Percentiles rank a stretch among this genome's conserved stretches.
Evolutionary conservation across 768 basidiomycete species (phyloP).

Genomic region (Auriscalpium vulgare): DNA sequence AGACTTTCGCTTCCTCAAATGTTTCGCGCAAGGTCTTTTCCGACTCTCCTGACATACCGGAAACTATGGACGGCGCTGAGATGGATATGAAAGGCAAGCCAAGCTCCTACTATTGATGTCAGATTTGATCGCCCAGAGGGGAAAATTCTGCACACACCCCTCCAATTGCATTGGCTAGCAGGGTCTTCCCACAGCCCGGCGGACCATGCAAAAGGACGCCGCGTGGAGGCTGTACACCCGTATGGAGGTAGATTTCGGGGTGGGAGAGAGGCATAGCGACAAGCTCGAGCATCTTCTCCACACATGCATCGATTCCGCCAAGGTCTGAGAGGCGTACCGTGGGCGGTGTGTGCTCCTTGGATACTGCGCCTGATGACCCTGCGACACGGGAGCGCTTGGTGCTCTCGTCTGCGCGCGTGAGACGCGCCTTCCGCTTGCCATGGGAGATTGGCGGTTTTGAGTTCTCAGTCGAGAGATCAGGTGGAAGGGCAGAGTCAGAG

Average conservation of each 20-base stretch:
- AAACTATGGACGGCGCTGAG: conserved; percentile 92
- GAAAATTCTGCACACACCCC: conserved; percentile 44
- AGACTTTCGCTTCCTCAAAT: conserved; percentile 93
- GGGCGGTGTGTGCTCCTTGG: conserved; percentile 70
- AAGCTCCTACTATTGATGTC: conserved; percentile 55
- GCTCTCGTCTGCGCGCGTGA: conserved; percentile 44
- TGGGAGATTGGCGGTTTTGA: conserved; percentile 18
- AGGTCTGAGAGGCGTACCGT: conserved; percentile 72
- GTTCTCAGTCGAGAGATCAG: conserved; percentile 3
- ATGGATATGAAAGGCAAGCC: conserved; percentile 89
- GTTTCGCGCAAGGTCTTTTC: conserved; percentile 95
- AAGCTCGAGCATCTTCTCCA: conserved; percentile 93
- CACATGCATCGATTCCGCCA: conserved; percentile 77
- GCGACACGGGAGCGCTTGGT: conserved; percentile 43
- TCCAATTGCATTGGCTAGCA: conserved; percentile 90
- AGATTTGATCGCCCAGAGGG: too few species aligned
- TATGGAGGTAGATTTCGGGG: conserved; percentile 91
- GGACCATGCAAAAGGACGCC: conserved; percentile 93
- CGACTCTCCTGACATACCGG: conserved; percentile 97
- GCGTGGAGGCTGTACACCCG: conserved; percentile 85
- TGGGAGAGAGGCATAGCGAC: conserved; percentile 93
- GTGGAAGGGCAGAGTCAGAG: neutral
- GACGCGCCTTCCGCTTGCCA: conserved; percentile 59
- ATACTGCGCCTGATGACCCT: conserved; percentile 22
- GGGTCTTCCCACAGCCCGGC: conserved; percentile 94